phyloP scores from a whole-genome alignment of 1,139 yeast species.

The Kodamaea derodonti region DNA sequence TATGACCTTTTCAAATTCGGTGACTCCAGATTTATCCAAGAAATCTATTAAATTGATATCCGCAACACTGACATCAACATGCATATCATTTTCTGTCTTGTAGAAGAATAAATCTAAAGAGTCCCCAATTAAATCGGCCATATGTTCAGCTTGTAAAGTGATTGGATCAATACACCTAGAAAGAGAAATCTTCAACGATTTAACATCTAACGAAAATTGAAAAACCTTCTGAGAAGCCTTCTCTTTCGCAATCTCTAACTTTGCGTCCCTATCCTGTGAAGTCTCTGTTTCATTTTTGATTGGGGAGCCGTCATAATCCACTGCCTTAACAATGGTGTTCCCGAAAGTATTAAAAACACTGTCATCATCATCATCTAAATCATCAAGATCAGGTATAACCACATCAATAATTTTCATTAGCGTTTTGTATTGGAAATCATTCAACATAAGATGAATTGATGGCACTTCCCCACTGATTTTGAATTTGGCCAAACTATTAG shows the following conservation, averaged over 20 bases:
- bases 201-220: constrained; percentile 70
- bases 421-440: constrained; percentile 87
- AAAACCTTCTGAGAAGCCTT: constrained; percentile 52
- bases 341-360: constrained; percentile 38
- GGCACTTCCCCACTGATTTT: constrained; percentile 83
- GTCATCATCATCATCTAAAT: constrained; percentile 25
- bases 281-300: neutral
- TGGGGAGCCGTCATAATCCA: constrained; percentile 17
- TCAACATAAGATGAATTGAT: constrained; percentile 61
- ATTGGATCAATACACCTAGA: constrained; percentile 63
- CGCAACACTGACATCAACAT: constrained; percentile 58
- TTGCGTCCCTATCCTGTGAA: neutral
- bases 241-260: constrained; percentile 1
- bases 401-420: constrained; percentile 73
- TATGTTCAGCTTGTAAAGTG: constrained; percentile 59
- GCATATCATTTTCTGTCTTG: constrained; percentile 60
- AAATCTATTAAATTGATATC: constrained; percentile 73
- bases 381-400: constrained; percentile 61
- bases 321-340: constrained; percentile 13
- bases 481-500: constrained; percentile 66
- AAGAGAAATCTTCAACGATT: constrained; percentile 57
- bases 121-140: constrained; percentile 73
- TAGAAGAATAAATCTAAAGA: constrained; percentile 56
- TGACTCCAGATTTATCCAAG: constrained; percentile 59
- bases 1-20: constrained; percentile 64